A percentile compares a stretch with the other conserved stretches of the same genome.
Conservation (phyloP, 2,329 filamentous ascomycete genomes). For the Phaeosphaeria sp. region DNA sequence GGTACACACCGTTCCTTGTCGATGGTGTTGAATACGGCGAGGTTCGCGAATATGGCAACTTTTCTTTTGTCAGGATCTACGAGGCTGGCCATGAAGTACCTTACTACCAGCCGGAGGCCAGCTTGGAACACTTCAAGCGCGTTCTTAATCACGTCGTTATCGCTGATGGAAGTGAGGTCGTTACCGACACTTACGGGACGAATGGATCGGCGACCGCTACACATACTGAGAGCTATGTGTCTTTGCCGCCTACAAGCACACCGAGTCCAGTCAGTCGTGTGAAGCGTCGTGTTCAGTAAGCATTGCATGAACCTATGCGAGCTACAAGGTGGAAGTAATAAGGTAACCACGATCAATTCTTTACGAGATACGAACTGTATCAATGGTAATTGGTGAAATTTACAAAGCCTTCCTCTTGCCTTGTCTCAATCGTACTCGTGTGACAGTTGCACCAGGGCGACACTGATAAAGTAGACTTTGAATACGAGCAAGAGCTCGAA, state of each 20-base stretch:
- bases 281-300: constrained; percentile 4
- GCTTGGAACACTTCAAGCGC: constrained; percentile 39
- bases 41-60: constrained; percentile 77
- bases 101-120: constrained; percentile 47
- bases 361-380: background rate
- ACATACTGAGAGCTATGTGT: constrained; percentile 39
- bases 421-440: background rate
- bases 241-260: constrained; percentile 34
- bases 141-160: constrained; percentile 34
- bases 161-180: constrained; percentile 36
- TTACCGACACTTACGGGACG: constrained; percentile 37
- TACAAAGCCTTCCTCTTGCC: background rate
- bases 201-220: constrained; percentile 41
- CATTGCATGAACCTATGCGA: background rate
- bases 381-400: background rate
- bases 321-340: background rate
- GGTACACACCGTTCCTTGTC: constrained; percentile 74
- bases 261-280: constrained; percentile 16
- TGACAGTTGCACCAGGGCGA: background rate
- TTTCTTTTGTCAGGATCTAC: constrained; percentile 60
- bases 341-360: background rate
- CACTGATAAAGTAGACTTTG: background rate
- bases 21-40: constrained; percentile 67
- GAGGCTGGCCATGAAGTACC: constrained; percentile 62
- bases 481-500: too few relatives aligned